Conservation (phyloP, 345 rosid genomes). For the Hypericum perforatum region DNA sequence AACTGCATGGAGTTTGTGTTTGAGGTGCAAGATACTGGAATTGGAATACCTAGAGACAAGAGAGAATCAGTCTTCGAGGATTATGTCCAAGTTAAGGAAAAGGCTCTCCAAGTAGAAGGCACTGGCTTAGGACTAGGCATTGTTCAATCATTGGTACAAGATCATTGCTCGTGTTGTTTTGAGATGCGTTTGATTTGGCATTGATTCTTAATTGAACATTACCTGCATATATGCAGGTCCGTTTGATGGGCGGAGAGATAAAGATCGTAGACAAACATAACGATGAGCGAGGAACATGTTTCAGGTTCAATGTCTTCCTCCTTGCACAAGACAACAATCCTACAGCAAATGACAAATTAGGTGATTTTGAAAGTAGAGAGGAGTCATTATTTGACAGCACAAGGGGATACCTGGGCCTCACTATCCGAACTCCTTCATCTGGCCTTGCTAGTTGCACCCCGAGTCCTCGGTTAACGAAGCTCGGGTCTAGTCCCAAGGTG, state of each 20-base stretch:
- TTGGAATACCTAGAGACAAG: not conserved
- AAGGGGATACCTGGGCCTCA: slow-evolving; percentile 17
- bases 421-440: slow-evolving; percentile 22
- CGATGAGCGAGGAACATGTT: slow-evolving; percentile 63
- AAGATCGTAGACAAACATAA: slow-evolving; percentile 43
- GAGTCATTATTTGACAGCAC: slow-evolving; percentile 4
- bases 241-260: slow-evolving; percentile 69
- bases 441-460: slow-evolving; percentile 16
- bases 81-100: slow-evolving; percentile 1
- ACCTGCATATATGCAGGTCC: slow-evolving; percentile 10
- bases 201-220: not conserved
- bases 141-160: slow-evolving; percentile 1
- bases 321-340: slow-evolving; percentile 13
- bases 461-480: slow-evolving; percentile 34
- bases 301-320: slow-evolving; percentile 56
- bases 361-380: slow-evolving; percentile 20
- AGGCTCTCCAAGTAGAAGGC: not conserved
- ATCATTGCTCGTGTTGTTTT: not conserved
- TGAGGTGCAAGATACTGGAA: slow-evolving; percentile 5
- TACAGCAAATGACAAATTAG: slow-evolving; percentile 5
- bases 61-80: not conserved
- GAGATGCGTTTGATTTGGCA: not conserved
- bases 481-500: slow-evolving; percentile 29
- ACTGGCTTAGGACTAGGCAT: slow-evolving; percentile 5
- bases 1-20: slow-evolving; percentile 3